A percentile compares a stretch with the other conserved stretches of the same genome.
These are phyloP conservation scores for Aspergillus terreus DNA, from an alignment of 2,329 filamentous ascomycete genomes.

Conservation along the genomic window DNA sequence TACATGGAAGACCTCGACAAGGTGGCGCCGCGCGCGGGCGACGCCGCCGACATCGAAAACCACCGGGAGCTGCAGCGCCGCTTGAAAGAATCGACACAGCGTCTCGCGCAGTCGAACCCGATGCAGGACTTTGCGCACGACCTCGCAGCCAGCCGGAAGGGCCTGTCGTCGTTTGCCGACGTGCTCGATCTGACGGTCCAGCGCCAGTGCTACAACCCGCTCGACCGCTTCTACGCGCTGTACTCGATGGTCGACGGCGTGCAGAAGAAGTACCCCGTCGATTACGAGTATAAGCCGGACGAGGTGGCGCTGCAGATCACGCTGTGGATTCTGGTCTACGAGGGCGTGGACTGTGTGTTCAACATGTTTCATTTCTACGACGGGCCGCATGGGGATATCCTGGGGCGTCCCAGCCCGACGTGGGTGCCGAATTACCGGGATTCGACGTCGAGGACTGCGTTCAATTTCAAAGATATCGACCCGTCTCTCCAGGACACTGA, in stretches of 20 bases:
- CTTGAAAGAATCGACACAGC: neutral
- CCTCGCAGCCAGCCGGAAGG: conserved; percentile 1
- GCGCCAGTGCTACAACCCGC: conserved; percentile 5
- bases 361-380: neutral
- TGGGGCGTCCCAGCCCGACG: neutral
- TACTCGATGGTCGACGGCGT: conserved; percentile 1
- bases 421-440: conserved; percentile 4
- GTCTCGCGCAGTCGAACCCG: conserved; percentile 3
- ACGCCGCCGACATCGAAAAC: conserved; percentile 2
- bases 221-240: conserved; percentile 4
- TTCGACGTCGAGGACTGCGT: neutral
- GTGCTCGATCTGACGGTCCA: neutral
- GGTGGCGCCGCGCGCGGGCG: neutral
- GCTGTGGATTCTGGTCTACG: neutral
- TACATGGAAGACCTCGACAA: neutral
- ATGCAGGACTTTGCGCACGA: conserved; percentile 7
- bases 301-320: conserved; percentile 1
- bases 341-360: neutral
- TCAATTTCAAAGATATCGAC: neutral
- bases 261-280: conserved; percentile 2
- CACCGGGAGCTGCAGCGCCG: neutral
- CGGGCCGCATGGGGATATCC: neutral
- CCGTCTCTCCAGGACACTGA: conserved; percentile 2
- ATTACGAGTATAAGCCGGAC: conserved; percentile 2
- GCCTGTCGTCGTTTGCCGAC: neutral